Evolutionary conservation across 192 early-diverging fungal genomes (phyloP).

Genomic region (Linnemannia exigua): DNA sequence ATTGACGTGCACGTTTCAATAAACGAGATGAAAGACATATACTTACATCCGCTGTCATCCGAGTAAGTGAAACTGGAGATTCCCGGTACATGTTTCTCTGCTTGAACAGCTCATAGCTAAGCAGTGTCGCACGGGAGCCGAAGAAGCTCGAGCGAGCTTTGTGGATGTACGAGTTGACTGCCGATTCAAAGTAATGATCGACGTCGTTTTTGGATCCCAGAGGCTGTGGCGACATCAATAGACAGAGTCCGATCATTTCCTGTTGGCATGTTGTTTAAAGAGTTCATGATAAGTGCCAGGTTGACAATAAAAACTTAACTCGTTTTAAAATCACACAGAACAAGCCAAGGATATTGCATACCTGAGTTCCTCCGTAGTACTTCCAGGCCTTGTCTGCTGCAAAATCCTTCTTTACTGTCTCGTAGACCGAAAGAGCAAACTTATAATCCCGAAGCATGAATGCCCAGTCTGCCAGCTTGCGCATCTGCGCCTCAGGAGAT

Average conservation of each 20-base stretch:
- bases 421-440: slow-evolving; percentile 92
- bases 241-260: slow-evolving; percentile 94
- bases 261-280: slow-evolving; percentile 10
- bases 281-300: neutral
- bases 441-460: slow-evolving; percentile 97
- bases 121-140: slow-evolving; percentile 78
- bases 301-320: neutral
- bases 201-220: slow-evolving; percentile 61
- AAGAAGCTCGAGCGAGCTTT: slow-evolving; percentile 70
- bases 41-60: slow-evolving; percentile 80
- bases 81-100: slow-evolving; percentile 76
- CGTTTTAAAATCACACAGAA: neutral
- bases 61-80: slow-evolving; percentile 75
- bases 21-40: neutral
- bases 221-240: slow-evolving; percentile 74
- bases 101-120: slow-evolving; percentile 89
- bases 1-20: neutral
- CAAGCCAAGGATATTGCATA: neutral
- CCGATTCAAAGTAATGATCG: slow-evolving; percentile 78
- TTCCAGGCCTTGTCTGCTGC: slow-evolving; percentile 82
- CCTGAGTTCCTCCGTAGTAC: slow-evolving; percentile 81
- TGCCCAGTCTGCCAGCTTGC: slow-evolving; percentile 94
- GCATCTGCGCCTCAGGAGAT: slow-evolving; percentile 93
- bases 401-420: slow-evolving; percentile 90
- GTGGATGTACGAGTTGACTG: slow-evolving; percentile 80